These are phyloP conservation scores for Xerocomus potaroensis DNA, from an alignment of 768 basidiomycete genomes.

Conservation along the genomic window DNA sequence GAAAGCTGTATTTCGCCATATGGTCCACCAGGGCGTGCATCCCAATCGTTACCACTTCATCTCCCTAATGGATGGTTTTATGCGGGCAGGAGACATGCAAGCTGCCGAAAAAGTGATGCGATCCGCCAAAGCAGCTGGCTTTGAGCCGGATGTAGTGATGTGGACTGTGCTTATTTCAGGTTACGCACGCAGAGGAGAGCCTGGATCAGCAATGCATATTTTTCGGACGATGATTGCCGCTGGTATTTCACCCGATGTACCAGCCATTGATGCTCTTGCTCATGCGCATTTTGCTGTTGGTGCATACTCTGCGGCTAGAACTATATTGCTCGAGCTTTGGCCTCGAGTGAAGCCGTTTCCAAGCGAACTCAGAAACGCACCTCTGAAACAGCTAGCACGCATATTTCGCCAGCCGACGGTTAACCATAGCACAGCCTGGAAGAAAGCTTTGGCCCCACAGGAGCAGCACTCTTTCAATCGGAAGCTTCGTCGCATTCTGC, in stretches of 20 bases:
- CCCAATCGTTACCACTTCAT: constrained; percentile 70
- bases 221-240: constrained; percentile 61
- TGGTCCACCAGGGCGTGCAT: constrained; percentile 65
- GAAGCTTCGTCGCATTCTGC: constrained; percentile 32
- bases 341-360: constrained; percentile 59
- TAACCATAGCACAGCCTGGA: constrained; percentile 9
- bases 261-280: constrained; percentile 65
- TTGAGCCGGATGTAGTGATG: constrained; percentile 60
- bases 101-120: constrained; percentile 55
- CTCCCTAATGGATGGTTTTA: constrained; percentile 75
- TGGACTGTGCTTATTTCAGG: constrained; percentile 77
- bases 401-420: constrained; percentile 39
- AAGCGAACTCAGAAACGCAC: constrained; percentile 37
- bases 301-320: constrained; percentile 45
- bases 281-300: constrained; percentile 63
- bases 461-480: constrained; percentile 36
- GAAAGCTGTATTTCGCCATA: constrained; percentile 48
- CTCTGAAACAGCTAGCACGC: constrained; percentile 43
- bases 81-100: constrained; percentile 52
- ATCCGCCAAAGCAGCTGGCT: constrained; percentile 44
- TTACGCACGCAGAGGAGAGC: constrained; percentile 56
- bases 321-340: constrained; percentile 61
- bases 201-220: constrained; percentile 45
- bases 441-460: constrained; percentile 25
- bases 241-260: constrained; percentile 65